phyloP scores from a whole-genome alignment of 2,329 filamentous ascomycete genomes.

The Aspergillus unguis region DNA sequence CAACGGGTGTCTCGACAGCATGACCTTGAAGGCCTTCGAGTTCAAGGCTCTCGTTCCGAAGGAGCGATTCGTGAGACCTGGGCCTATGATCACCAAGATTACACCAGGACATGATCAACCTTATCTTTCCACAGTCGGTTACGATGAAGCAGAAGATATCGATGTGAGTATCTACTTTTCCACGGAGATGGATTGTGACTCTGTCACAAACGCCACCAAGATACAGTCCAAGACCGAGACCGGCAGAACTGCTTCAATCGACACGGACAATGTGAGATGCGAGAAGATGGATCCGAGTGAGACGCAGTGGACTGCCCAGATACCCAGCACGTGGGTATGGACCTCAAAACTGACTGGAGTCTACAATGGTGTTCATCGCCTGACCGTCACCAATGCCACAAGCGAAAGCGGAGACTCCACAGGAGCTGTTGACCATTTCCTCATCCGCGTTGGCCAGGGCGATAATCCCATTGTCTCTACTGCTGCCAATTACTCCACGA shows the following conservation, averaged over 20 bases:
- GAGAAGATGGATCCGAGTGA: slow-evolving; percentile 34
- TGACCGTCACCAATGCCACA: slow-evolving; percentile 56
- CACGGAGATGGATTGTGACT: slow-evolving; percentile 59
- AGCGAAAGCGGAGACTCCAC: slow-evolving; percentile 46
- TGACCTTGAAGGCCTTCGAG: slow-evolving; percentile 55
- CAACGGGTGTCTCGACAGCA: slow-evolving; percentile 55
- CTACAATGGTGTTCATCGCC: slow-evolving; percentile 58
- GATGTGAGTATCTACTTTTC: slow-evolving; percentile 59
- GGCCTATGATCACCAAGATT: slow-evolving; percentile 59
- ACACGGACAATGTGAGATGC: slow-evolving; percentile 47
- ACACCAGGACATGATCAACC: slow-evolving; percentile 60
- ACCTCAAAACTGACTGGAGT: slow-evolving; percentile 54
- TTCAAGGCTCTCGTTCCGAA: slow-evolving; percentile 60
- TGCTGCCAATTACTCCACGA: slow-evolving; percentile 57
- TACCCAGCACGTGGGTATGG: slow-evolving; percentile 55
- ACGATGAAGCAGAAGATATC: slow-evolving; percentile 44
- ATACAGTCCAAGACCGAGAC: slow-evolving; percentile 54
- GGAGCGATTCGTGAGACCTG: slow-evolving; percentile 48
- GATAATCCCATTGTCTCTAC: slow-evolving; percentile 62
- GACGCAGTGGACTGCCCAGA: slow-evolving; percentile 47
- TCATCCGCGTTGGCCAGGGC: slow-evolving; percentile 57
- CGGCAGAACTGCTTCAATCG: slow-evolving; percentile 44
- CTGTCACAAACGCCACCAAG: slow-evolving; percentile 49
- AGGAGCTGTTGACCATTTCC: slow-evolving; percentile 57
- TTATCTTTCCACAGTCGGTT: slow-evolving; percentile 47